Base-by-base conservation (phyloP, 2,329 filamentous ascomycete species). In the Penicillium sp. region DNA sequence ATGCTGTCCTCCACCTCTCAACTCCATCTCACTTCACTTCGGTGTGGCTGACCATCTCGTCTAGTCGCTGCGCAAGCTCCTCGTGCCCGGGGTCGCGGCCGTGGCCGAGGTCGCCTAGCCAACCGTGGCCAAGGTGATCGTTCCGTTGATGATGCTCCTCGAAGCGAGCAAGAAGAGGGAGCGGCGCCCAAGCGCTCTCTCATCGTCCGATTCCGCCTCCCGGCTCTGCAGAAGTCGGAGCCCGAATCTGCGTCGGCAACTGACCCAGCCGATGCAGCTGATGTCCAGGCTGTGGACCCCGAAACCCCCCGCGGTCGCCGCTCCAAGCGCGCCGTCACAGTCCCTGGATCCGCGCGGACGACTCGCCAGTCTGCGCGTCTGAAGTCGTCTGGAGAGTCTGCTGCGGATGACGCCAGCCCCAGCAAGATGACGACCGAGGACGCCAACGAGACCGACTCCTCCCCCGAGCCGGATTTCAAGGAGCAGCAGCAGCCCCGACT, bases 301-400 rank as follows among this genome's bases (percentile, higher is more conserved):
- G 61, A 66, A 47, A 65, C 64, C 7, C 66, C 66, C 27, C 63
- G 61, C 38, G 39, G 52, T 26, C 67, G 65, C 39, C 66, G 66
- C 40, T 55, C 61, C n/a, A 65, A 63, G 51, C 59, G 65, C 12
- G 53, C 53, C 7, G 43, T 59, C 45, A 46, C 59, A 29, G 59
- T 58, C 13, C 60, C 65, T 38, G 66, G 69, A 50, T 63, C 62
- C 4, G 64, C 61, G 11, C 54, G 62, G 37, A 62, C 65, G 26
- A 66, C 66, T 18, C 62, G 67, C 38, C 61, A 64, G 49, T 70
- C 67, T 11, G 59, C 66, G 29, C 61, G 66, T 48, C 50, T 66
- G 11, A 66, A 60, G 49, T 54, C 58, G 5, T 56, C 57, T 34
- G 50, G 46, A 24, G 51, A 58, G 28, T 45, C 52, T n/a, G 45